phyloP scores from a whole-genome alignment of 73 alveolate genomes.

The Paramecium biaurelia region DNA sequence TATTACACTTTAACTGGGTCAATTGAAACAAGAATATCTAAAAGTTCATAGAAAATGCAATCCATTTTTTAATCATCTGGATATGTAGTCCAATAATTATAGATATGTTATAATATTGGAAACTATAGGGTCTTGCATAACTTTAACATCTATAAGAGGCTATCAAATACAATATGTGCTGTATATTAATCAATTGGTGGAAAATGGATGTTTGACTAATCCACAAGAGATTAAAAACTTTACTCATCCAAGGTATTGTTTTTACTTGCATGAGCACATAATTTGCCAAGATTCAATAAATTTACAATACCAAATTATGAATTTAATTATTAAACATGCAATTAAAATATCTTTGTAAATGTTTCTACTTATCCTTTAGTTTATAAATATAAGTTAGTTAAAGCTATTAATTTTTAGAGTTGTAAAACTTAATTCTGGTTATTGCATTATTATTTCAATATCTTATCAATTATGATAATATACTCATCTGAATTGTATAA shows the following conservation, averaged over 20 bases:
- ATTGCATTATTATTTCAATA: background rate
- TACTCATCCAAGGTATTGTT: background rate
- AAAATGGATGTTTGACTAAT: background rate
- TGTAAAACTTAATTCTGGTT: background rate
- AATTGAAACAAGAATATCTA: background rate
- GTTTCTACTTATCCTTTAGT: background rate
- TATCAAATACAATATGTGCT: slow-evolving; percentile 4
- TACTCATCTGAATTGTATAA: background rate
- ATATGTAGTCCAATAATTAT: background rate
- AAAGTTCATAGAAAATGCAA: background rate
- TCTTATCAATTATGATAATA: background rate
- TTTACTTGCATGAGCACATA: background rate
- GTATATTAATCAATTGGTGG: background rate
- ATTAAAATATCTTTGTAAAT: background rate
- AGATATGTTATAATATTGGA: background rate
- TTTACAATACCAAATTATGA: background rate
- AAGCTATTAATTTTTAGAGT: background rate
- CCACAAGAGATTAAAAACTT: background rate
- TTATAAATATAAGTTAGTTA: background rate
- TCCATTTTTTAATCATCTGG: background rate
- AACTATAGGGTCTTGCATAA: background rate
- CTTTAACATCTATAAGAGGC: background rate
- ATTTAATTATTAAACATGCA: background rate
- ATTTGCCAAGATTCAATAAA: background rate
- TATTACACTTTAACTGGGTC: background rate